Base-by-base conservation (phyloP, 371 early-diverging fungal genomes). In the Mucor piriformis region DNA sequence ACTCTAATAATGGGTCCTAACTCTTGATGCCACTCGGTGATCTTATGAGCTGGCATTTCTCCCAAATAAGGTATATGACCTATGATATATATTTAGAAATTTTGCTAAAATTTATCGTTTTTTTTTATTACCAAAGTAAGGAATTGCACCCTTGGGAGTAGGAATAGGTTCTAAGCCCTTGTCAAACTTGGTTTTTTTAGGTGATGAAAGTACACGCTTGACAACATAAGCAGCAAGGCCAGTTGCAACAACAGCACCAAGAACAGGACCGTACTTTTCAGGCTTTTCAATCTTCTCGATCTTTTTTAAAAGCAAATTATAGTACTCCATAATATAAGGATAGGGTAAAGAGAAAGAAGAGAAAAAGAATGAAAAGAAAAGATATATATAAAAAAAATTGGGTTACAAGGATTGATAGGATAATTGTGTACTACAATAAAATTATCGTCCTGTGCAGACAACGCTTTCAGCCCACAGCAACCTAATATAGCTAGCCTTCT, bases 1-100 rank as follows among this genome's bases (percentile, higher is more conserved):
- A 70, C 23, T 13, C 25, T 50, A 2, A 66, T 12, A 15, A 70
- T 54, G 10, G 67, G 67, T 1, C 69, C 72, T 11, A 52, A 27
- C 21, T 57, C 25, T 24, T 38, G 25, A 21, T 69, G 69, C 69
- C 69, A 69, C 38, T 69, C 48, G 21, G 58, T 24, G 10, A 59
- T 54, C 13, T 27, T 63, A 23, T 42, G 29, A 13, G 48, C 63
- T 15, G 59, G 59, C 3, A 38, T 20, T 16, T 44, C 20, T 16
- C 59, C 63, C 18, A 67, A 2, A 12, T 16, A n/a, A 12, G 51
- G 51, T 7, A 52, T 34, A 47, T 67, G 59, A 7, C 67, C 63
- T 67, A 40, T 23, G 13, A 7, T 29, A 46, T 13, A n/a, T 20
- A 18, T 23, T 0, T n/a, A 7, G 3, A 5, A 2, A 32, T 50